Base-by-base conservation (phyloP, 2,329 filamentous ascomycete species). In the Cryphonectria carpinicola region DNA sequence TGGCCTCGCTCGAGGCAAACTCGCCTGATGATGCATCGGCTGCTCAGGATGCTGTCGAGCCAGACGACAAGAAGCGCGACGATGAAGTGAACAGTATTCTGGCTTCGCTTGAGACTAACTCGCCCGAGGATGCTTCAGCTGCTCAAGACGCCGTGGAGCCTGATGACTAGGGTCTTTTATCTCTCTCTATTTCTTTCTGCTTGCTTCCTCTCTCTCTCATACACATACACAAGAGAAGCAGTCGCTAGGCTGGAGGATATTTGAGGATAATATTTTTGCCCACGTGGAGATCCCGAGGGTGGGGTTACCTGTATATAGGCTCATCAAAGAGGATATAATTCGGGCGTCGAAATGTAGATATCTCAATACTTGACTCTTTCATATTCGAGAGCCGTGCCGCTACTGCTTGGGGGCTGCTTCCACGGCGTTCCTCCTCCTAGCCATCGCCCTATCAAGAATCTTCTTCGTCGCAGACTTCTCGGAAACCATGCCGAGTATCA, bases 11-110 rank as follows among this genome's bases (percentile, higher is more conserved):
- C 3, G 17, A 41, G 22, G 17, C 60, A 46, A 65, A 68, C 19
- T 67, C 56, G 8, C 62, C 69, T 17, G 69, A 65, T 35, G 70
- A 71, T 25, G 70, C 68, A 22, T 7, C 68, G n/a, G 67, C 68
- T 17, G 32, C 32, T 32, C 32, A 52, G 32, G 62, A 68, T 39
- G 70, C 66, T 17, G 54, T 62, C 41, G 60, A 67, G 58, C 66
- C 67, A 1, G 69, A 71, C 43, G 35, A 60, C 11, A 46, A 66
- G 61, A 70, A 68, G 54, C 66, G 69, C 1, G 70, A 58, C 3
- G 62, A 68, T 1, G 65, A 71, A 19, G 58, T 32, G 19, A 32
- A 37, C 66, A 68, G 69, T 43, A 63, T 19, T 25, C 39, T 63
- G 41, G 62, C 39, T 4, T 56, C 67, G 13, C 69, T 71, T 6